These are phyloP conservation scores for Lactarius quietus DNA, from an alignment of 768 basidiomycete genomes.

Conservation along the genomic window DNA sequence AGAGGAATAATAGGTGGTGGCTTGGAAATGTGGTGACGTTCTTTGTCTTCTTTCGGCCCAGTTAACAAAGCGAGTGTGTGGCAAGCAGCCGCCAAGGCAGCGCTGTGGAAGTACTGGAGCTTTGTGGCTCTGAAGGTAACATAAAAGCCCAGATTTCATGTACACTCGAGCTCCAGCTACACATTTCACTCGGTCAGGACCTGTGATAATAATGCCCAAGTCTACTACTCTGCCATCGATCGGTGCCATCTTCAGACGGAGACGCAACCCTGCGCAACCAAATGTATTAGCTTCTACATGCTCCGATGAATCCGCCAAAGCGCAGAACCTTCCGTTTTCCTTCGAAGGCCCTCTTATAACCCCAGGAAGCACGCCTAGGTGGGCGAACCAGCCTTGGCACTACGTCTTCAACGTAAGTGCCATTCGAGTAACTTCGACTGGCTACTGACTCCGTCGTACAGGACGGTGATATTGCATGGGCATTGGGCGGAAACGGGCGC, in stretches of 20 bases:
- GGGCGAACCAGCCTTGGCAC: constrained; percentile 20
- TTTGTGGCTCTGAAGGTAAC: constrained; percentile 2
- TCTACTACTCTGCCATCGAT: neutral
- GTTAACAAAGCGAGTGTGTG: neutral
- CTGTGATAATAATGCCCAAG: neutral
- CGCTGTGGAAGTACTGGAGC: constrained; percentile 6
- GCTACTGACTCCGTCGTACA: neutral
- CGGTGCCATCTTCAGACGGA: constrained; percentile 9
- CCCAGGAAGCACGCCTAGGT: constrained; percentile 15
- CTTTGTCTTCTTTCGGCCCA: constrained; percentile 6
- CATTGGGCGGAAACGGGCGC: constrained; percentile 10
- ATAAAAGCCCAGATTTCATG: constrained; percentile 4
- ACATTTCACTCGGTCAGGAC: neutral
- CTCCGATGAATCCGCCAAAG: neutral
- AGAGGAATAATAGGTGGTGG: neutral
- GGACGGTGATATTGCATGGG: constrained; percentile 18
- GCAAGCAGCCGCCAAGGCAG: neutral
- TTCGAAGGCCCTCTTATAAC: neutral
- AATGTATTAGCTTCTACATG: neutral
- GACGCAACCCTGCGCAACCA: neutral
- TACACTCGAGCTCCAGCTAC: neutral
- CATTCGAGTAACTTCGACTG: neutral
- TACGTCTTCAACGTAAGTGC: constrained; percentile 16
- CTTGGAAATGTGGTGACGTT: neutral
- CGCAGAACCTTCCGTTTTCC: neutral